Percentiles rank a stretch among this genome's conserved stretches.
Evolutionary conservation across 495 filamentous ascomycete genomes (phyloP).

Genomic region (Talaromyces liani): DNA sequence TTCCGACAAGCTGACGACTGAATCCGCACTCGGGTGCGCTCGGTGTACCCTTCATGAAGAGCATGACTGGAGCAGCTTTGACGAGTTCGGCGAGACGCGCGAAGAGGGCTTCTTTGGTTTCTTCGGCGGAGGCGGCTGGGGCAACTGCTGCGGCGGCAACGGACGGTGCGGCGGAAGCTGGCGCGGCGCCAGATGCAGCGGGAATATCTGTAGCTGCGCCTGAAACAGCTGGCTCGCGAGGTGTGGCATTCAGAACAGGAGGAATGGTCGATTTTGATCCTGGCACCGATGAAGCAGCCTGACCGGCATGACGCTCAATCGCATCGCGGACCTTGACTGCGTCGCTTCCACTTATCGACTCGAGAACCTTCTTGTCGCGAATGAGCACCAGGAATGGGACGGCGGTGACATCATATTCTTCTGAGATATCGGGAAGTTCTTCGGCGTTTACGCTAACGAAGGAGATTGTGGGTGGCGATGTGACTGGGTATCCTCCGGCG

Average conservation of each 20-base stretch:
- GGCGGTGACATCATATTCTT: constrained; percentile 84
- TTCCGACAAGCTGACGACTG: constrained; percentile 75
- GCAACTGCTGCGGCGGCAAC: constrained; percentile 36
- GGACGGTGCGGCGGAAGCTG: constrained; percentile 35
- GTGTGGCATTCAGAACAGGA: constrained; percentile 41
- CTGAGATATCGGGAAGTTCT: constrained; percentile 77
- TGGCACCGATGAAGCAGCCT: constrained; percentile 17
- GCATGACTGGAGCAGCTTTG: constrained; percentile 92
- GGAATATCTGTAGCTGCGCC: constrained; percentile 34
- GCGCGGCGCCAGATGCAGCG: constrained; percentile 33
- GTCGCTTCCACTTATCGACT: constrained; percentile 82
- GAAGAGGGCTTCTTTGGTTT: constrained; percentile 70
- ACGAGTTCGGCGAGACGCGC: constrained; percentile 72
- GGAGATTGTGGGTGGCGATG: constrained; percentile 55
- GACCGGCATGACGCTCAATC: constrained; percentile 70
- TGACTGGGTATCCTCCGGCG: constrained; percentile 68
- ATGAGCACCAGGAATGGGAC: constrained; percentile 87
- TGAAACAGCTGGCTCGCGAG: constrained; percentile 30
- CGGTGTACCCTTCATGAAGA: constrained; percentile 83
- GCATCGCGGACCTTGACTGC: constrained; percentile 70
- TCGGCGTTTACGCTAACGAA: constrained; percentile 90
- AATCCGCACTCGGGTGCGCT: constrained; percentile 91
- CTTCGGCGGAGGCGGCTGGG: constrained; percentile 37
- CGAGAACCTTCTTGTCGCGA: constrained; percentile 59
- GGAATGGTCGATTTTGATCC: constrained; percentile 38